Evolutionary conservation across 768 basidiomycete species (phyloP).

Genomic region (Calocybe indica): DNA sequence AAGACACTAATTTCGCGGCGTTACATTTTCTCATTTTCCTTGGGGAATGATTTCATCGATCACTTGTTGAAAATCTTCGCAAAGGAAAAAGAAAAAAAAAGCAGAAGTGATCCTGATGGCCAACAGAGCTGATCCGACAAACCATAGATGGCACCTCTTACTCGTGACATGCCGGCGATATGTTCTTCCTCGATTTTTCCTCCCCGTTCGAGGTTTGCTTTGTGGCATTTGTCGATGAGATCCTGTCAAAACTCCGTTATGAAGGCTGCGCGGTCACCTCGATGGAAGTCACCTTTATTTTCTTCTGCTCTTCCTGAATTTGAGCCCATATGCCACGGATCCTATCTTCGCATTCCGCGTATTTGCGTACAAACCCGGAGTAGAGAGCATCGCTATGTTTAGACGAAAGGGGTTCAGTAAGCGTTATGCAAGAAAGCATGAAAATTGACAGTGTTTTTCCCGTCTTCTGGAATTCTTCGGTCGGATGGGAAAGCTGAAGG

Average conservation of each 20-base stretch:
- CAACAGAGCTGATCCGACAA: neutral
- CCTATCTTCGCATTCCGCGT: slow-evolving; percentile 18
- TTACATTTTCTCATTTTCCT: slow-evolving; percentile 3
- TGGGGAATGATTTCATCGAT: slow-evolving; percentile 10
- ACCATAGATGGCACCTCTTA: slow-evolving; percentile 14
- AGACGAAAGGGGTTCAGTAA: neutral
- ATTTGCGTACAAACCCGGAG: slow-evolving; percentile 13
- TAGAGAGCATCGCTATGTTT: slow-evolving; percentile 13
- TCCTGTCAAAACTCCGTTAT: slow-evolving; percentile 3
- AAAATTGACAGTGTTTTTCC: slow-evolving; percentile 9
- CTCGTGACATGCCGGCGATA: slow-evolving; percentile 12
- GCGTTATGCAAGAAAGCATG: neutral
- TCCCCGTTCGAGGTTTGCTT: slow-evolving; percentile 6
- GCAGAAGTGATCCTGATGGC: neutral
- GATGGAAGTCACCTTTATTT: slow-evolving; percentile 8
- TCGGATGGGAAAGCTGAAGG: slow-evolving; percentile 7
- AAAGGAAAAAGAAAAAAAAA: neutral
- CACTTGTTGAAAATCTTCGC: slow-evolving; percentile 11
- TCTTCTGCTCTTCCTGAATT: slow-evolving; percentile 16
- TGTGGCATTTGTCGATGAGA: slow-evolving; percentile 2
- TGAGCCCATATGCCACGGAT: slow-evolving; percentile 16
- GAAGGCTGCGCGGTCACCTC: neutral
- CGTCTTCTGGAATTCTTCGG: slow-evolving; percentile 10
- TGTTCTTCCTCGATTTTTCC: slow-evolving; percentile 10
- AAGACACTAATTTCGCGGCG: neutral